Conservation (phyloP, 371 early-diverging fungal species). For the Umbelopsis sp. region DNA sequence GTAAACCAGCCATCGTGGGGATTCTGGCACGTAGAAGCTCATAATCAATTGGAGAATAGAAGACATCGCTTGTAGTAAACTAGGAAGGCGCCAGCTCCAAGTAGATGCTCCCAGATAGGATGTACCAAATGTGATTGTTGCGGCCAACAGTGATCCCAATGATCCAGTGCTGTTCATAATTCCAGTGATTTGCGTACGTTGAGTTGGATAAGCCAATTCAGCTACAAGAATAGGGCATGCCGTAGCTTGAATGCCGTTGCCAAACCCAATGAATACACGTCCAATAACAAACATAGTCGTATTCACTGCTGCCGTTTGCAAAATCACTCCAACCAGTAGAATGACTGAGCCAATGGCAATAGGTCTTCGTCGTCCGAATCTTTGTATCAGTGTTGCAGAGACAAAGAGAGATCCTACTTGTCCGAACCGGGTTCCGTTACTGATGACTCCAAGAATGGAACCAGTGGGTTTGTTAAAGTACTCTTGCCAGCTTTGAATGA, state of each 20-base stretch:
- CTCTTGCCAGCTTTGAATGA: background rate
- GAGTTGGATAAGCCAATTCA: constrained; percentile 12
- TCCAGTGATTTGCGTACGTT: constrained; percentile 8
- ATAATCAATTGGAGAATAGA: background rate
- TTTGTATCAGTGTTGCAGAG: background rate
- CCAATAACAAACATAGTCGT: constrained; percentile 33
- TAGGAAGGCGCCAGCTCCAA: background rate
- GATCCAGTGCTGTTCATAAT: constrained; percentile 19
- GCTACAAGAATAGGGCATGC: constrained; percentile 15
- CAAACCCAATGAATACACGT: constrained; percentile 31
- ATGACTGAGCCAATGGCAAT: constrained; percentile 14
- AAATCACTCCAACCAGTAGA: constrained; percentile 1
- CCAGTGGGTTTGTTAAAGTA: constrained; percentile 11
- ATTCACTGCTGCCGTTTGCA: constrained; percentile 18
- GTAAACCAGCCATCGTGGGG: constrained; percentile 13
- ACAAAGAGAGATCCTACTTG: constrained; percentile 11
- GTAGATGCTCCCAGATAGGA: background rate
- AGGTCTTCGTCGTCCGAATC: constrained; percentile 12
- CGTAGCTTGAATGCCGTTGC: constrained; percentile 15
- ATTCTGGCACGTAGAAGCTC: background rate
- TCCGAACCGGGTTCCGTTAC: constrained; percentile 11
- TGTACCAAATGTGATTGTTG: constrained; percentile 1
- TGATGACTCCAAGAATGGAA: constrained; percentile 7
- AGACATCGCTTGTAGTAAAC: background rate
- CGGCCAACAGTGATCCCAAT: constrained; percentile 5